Evolutionary conservation across 768 basidiomycete genomes (phyloP), one percentile per base, ranked within the genome.

Genomic region (Phanerochaete sordida): DNA sequence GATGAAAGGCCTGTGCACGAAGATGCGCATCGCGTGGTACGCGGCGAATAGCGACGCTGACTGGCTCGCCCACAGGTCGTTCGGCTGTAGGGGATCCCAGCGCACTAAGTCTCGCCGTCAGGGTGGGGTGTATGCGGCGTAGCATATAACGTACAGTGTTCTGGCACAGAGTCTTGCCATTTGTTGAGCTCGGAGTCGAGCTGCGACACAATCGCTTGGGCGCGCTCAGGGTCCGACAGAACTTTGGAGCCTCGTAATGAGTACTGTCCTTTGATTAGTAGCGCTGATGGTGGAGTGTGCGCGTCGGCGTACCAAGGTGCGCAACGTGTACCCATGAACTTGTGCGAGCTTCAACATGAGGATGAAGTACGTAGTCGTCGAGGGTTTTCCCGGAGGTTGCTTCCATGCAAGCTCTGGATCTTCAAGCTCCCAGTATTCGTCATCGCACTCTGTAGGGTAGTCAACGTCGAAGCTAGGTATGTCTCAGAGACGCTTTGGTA

Each of bases 1-100:
- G 61, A 94, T 87, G 71, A 90, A 92, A 3, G 89, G 88, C 46
- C 91, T 79, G 69, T 93, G 91, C 51, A 92, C 83, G 58, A 86
- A 74, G 64, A 93, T 92, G 67, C 81, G 76, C n/a, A 72, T 62
- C 21, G 76, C 74, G 65, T 83, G 83, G 69, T 80, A 84, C 12
- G 71, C 60, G 3, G 72, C 61, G 59, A 77, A 76, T 1, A 82
- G 68, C 4, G 66, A 61, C 2, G 77, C 75, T 7, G 74, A 75
- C 60, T 78, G 75, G 39, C 68, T 60, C 64, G 79, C 43, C 45
- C 64, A 64, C 28, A 59, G 12, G 8, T 39, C n/a, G 59, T 70
- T 51, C 57, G 62, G 56, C 35, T 64, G 50, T 28, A 62, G 37
- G 24, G 70, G 66, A 35, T 68, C 66, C 70, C 69, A 70, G 35